Percentiles rank a stretch among this genome's conserved stretches.
Evolutionary conservation across 306 rosid genomes (phyloP).

Genomic region (Erythrophleum fordii): DNA sequence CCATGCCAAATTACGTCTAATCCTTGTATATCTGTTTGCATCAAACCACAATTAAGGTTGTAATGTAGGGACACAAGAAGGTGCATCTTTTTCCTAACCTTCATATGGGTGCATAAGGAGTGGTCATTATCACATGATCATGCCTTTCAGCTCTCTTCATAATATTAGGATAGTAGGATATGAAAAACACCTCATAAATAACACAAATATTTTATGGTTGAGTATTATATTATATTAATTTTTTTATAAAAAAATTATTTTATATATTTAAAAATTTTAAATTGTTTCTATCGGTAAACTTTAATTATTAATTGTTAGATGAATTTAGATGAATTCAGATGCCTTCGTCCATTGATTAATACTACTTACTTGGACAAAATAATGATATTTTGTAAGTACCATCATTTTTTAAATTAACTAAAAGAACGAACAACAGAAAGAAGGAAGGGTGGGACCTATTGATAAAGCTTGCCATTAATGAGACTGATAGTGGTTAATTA

Average conservation of each 20-base stretch:
- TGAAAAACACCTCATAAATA: no score
- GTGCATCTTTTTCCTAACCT: slow-evolving; percentile 13
- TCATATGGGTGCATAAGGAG: not conserved
- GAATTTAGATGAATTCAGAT: no score
- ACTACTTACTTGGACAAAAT: not conserved
- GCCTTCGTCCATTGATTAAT: no score
- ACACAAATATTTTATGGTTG: no score
- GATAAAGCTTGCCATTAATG: not conserved
- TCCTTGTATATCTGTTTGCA: slow-evolving; percentile 24
- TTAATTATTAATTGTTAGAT: no score
- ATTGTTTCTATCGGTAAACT: no score
- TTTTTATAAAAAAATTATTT: no score
- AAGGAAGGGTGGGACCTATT: not conserved
- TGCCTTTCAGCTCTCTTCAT: not conserved
- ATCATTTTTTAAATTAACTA: not conserved
- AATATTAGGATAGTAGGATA: not conserved
- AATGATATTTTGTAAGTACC: not conserved
- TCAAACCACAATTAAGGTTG: not conserved
- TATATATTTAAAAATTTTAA: no score
- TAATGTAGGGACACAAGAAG: slow-evolving; percentile 19
- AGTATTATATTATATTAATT: no score
- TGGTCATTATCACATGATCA: slow-evolving; percentile 20
- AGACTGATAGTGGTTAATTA: not conserved
- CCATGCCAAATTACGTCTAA: slow-evolving; percentile 21
- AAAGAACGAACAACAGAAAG: not conserved